Percentiles rank a stretch among this genome's conserved stretches.
Conservation (phyloP, 2,329 filamentous ascomycete genomes). For the Trichoderma atrobrunneum region DNA sequence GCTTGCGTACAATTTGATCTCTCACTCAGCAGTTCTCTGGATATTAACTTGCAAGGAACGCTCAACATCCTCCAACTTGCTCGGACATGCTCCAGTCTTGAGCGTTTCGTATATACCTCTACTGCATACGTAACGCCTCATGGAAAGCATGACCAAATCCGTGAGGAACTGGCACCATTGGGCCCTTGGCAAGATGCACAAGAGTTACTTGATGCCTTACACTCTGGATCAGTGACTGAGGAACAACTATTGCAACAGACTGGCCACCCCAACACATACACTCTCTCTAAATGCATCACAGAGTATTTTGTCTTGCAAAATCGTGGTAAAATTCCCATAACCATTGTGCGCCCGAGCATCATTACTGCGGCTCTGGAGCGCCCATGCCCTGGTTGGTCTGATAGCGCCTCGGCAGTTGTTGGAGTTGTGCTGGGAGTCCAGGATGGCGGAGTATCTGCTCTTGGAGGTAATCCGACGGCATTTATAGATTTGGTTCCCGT, state of each 20-base stretch:
- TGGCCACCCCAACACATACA: background rate
- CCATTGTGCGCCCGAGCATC: background rate
- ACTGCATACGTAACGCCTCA: conserved; percentile 1
- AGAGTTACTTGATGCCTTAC: background rate
- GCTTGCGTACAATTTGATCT: background rate
- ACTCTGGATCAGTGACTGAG: background rate
- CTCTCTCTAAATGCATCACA: background rate
- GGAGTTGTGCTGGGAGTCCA: background rate
- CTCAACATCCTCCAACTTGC: background rate
- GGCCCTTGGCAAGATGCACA: background rate
- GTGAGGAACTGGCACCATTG: background rate
- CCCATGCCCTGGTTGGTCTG: background rate
- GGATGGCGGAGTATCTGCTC: background rate
- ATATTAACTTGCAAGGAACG: background rate
- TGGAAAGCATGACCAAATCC: background rate
- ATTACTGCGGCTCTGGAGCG: background rate
- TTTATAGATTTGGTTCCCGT: background rate
- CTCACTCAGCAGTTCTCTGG: background rate
- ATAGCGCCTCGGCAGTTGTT: background rate
- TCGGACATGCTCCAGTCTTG: background rate
- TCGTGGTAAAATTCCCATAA: background rate
- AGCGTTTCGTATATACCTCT: background rate
- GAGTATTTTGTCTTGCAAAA: background rate
- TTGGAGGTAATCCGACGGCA: background rate
- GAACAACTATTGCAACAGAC: background rate